Conservation (phyloP, 345 rosid genomes). For the Adansonia digitata region DNA sequence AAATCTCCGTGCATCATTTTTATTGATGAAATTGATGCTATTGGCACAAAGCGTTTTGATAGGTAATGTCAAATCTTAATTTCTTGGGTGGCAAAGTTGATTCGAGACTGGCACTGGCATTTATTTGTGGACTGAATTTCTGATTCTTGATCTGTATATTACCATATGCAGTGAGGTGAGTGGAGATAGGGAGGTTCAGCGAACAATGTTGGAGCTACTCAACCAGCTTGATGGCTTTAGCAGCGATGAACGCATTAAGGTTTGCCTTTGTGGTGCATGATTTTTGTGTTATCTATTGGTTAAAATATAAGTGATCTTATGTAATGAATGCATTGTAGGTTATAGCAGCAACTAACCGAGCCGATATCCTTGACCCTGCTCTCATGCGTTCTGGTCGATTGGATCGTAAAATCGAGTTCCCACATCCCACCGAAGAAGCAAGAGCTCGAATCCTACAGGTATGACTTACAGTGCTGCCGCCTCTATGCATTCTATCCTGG, state of each 20-base stretch:
- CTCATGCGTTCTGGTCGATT: constrained; percentile 98
- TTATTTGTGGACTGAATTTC: background rate
- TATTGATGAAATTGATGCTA: constrained; percentile 98
- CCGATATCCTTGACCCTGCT: constrained; percentile 98
- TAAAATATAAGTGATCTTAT: background rate
- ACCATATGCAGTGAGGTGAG: constrained; percentile 83
- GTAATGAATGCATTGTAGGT: constrained; percentile 43
- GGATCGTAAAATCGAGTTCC: constrained; percentile 99
- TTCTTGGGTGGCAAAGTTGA: background rate
- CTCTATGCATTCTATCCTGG: background rate
- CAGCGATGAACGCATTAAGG: constrained; percentile 97
- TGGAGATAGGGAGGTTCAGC: constrained; percentile 99
- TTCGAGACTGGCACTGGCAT: background rate
- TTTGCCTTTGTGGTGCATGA: constrained; percentile 12
- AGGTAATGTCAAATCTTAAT: constrained; percentile 44
- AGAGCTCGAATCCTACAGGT: constrained; percentile 98
- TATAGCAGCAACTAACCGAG: constrained; percentile 97
- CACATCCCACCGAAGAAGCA: constrained; percentile 98
- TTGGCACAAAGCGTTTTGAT: constrained; percentile 98
- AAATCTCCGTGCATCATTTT: constrained; percentile 99
- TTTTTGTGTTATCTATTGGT: background rate
- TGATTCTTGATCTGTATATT: background rate
- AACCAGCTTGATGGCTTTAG: constrained; percentile 99
- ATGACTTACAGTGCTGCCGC: background rate
- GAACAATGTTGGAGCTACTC: constrained; percentile 97